A percentile compares a stretch with the other conserved stretches of the same genome.
Evolutionary conservation across 2,329 filamentous ascomycete genomes (phyloP).

Genomic region (Penicillium thymicola): DNA sequence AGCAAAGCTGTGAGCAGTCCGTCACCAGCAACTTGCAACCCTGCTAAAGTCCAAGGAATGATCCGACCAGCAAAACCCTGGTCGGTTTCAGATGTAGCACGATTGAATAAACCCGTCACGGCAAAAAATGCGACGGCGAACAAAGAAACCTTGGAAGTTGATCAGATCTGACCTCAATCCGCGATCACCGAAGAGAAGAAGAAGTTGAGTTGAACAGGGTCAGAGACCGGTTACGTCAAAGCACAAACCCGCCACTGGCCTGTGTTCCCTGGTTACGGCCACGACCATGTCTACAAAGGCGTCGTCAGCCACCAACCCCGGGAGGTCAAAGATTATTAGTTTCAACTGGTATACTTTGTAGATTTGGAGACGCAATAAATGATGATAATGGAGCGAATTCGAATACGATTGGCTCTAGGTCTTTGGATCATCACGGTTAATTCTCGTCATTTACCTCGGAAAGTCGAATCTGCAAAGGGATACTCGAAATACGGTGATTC

Average conservation of each 20-base stretch:
- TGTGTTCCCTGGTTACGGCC: constrained; percentile 6
- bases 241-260: constrained; percentile 3
- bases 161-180: neutral
- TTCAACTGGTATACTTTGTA: neutral
- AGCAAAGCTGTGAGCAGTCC: neutral
- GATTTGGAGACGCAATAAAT: neutral
- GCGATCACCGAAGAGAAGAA: constrained; percentile 3
- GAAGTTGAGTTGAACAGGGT: constrained; percentile 1
- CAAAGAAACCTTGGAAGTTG: neutral
- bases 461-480: neutral
- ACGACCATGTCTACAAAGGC: neutral
- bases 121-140: neutral
- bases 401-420: neutral
- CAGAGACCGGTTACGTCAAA: constrained; percentile 5
- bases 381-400: neutral
- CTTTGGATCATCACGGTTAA: neutral
- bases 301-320: constrained; percentile 5
- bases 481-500: neutral
- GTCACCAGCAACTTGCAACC: neutral
- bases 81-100: neutral
- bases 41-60: neutral
- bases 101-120: neutral
- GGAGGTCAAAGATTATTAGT: neutral
- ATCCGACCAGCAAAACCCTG: neutral
- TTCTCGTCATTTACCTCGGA: neutral